Base-by-base conservation (phyloP, 2,329 filamentous ascomycete species). In the Monosporascus cannonballus region DNA sequence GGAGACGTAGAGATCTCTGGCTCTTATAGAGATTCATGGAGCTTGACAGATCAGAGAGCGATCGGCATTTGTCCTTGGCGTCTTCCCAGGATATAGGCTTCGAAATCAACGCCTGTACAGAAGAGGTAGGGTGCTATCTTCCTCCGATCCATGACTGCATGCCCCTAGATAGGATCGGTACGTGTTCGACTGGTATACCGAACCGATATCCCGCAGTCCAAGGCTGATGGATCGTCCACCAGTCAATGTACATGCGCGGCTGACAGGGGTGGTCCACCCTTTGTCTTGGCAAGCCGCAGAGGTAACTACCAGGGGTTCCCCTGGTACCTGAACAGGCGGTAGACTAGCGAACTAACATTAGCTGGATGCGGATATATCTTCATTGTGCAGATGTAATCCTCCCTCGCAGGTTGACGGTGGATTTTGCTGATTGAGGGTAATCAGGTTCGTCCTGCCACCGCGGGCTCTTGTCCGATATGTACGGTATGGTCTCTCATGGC, bases 11-110 rank as follows among this genome's bases (percentile, higher is more conserved):
- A 24, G 2, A n/a, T 14, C 6, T 17, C 20, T 27, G 11, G 42
- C 30, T 46, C 24, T 46, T 46, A 46, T 46, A 46, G 42, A 9
- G 38, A 11, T 4, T 9, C 38, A 6, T 8, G 17, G 38, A 41
- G 18, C 38, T 9, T 41, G 24, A 45, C 30, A 15, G 37, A n/a
- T 34, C 17, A 51, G 53, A 49, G 44, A 34, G 50, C 22, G 59
- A 63, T 63, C 59, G 62, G 61, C 61, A 64, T 48, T 54, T 58
- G 49, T 42, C 48, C 55, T 59, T 44, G 54, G 37, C 49, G 55
- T 55, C 46, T 4, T 50, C 22, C 17, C 5, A 14, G 22, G 5
- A 7, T 15, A 34, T 18, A 4, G 11, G 14, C 42, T 15, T 15
- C 5, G 39, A 42, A 20, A 9, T 14, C 18, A 20, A 14, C 39